These are phyloP conservation scores for Naganishia friedmannii DNA, from an alignment of 768 basidiomycete species.

Conservation along the genomic window DNA sequence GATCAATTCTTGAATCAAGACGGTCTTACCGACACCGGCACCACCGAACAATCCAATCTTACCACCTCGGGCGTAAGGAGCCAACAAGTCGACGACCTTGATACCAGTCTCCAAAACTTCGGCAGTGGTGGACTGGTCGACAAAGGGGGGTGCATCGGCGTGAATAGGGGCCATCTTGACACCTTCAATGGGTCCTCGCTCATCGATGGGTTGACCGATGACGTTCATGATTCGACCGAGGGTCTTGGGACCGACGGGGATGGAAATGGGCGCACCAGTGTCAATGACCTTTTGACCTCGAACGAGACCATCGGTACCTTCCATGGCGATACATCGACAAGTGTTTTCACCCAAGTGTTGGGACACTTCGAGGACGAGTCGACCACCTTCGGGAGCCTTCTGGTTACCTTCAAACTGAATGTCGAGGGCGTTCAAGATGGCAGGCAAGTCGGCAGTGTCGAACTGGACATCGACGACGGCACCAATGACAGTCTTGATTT, in stretches of 20 bases:
- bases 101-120: constrained; percentile 99
- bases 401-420: constrained; percentile 61
- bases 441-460: constrained; percentile 87
- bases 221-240: constrained; percentile 99
- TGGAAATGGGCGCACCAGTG: constrained; percentile 91
- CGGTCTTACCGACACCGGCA: constrained; percentile 99
- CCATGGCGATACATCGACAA: constrained; percentile 99
- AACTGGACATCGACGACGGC: constrained; percentile 99
- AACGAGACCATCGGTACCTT: constrained; percentile 99
- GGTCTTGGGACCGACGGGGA: constrained; percentile 90
- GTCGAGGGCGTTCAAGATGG: constrained; percentile 98
- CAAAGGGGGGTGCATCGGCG: constrained; percentile 93
- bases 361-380: constrained; percentile 97
- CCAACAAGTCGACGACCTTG: constrained; percentile 99
- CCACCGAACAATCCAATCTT: constrained; percentile 99
- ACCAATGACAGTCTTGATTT: constrained; percentile 98
- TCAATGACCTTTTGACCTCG: constrained; percentile 96
- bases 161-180: constrained; percentile 90
- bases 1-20: constrained; percentile 98
- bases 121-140: constrained; percentile 97
- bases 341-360: constrained; percentile 99
- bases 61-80: constrained; percentile 99
- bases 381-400: constrained; percentile 77
- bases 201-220: constrained; percentile 99
- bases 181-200: constrained; percentile 97